Evolutionary conservation across 2,329 filamentous ascomycete species (phyloP).

Genomic region (Teratosphaeria pseudoeucalypti): DNA sequence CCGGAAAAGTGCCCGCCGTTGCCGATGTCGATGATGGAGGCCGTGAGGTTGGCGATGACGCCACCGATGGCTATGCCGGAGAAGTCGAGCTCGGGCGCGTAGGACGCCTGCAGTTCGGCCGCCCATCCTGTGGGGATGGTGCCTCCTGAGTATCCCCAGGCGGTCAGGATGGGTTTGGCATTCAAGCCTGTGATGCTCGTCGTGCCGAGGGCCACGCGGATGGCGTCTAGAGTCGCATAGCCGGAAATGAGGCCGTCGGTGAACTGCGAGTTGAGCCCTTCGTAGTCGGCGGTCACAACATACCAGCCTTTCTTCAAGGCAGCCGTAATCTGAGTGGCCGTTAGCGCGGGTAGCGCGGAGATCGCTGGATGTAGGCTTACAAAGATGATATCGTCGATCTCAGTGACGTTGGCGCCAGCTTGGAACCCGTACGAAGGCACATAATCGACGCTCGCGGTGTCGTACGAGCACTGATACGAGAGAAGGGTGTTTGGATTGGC

Average conservation of each 20-base stretch:
- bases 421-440: conserved; percentile 26
- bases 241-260: neutral
- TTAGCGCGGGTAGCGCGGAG: neutral
- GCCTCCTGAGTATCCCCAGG: conserved; percentile 50
- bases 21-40: neutral
- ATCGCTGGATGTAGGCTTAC: neutral
- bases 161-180: conserved; percentile 20
- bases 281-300: neutral
- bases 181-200: conserved; percentile 5
- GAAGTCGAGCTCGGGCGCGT: conserved; percentile 44
- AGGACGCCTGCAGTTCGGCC: conserved; percentile 40
- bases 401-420: neutral
- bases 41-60: conserved; percentile 31
- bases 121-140: conserved; percentile 43
- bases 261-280: neutral
- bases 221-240: neutral
- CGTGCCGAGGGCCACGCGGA: conserved; percentile 28
- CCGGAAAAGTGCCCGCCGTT: conserved; percentile 17
- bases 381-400: neutral
- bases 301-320: neutral
- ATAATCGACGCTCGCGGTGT: conserved; percentile 29
- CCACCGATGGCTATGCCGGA: conserved; percentile 42
- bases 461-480: conserved; percentile 10
- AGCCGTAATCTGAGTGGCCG: neutral
- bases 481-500: conserved; percentile 6